phyloP scores from a whole-genome alignment of 257 asterid species.

The Nicotiana otophora region DNA sequence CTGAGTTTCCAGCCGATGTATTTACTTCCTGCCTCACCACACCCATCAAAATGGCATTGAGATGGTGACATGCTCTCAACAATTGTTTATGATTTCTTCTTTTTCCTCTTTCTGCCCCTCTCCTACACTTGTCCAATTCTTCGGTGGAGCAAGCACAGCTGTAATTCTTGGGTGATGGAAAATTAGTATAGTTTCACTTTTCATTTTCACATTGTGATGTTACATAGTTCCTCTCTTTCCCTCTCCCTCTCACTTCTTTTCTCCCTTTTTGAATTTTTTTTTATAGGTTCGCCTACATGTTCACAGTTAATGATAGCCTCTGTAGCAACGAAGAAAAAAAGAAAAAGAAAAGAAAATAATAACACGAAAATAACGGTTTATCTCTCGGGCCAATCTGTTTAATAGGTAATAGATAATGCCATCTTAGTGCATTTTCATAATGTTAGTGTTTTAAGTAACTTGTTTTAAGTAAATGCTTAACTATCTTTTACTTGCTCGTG shows the following conservation, averaged over 20 bases:
- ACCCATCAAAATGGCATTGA: slow-evolving; percentile 92
- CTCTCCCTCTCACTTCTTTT: not conserved
- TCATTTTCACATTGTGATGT: not conserved
- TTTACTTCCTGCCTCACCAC: slow-evolving; percentile 97
- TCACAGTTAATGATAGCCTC: not conserved
- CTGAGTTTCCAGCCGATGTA: slow-evolving; percentile 93
- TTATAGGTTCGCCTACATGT: not conserved
- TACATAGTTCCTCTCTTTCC: not conserved
- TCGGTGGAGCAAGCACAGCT: not conserved
- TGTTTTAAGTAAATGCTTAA: not conserved
- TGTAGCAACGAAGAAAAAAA: not conserved
- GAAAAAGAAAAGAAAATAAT: not conserved
- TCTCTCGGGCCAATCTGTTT: not conserved
- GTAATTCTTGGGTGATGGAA: not conserved
- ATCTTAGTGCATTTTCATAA: not conserved
- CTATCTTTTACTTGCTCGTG: not conserved
- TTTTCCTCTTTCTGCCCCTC: slow-evolving; percentile 1
- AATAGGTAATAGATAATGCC: not conserved
- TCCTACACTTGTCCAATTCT: not conserved
- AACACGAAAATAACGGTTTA: not conserved
- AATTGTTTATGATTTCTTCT: slow-evolving; percentile 5
- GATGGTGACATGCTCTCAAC: slow-evolving; percentile 54
- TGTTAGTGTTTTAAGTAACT: not conserved
- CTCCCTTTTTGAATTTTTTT: not conserved
- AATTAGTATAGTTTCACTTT: not conserved